A percentile compares a stretch with the other conserved stretches of the same genome.
Conservation (phyloP, 1,284 basidiomycete species). For the Sanghuangporus weigelae region DNA sequence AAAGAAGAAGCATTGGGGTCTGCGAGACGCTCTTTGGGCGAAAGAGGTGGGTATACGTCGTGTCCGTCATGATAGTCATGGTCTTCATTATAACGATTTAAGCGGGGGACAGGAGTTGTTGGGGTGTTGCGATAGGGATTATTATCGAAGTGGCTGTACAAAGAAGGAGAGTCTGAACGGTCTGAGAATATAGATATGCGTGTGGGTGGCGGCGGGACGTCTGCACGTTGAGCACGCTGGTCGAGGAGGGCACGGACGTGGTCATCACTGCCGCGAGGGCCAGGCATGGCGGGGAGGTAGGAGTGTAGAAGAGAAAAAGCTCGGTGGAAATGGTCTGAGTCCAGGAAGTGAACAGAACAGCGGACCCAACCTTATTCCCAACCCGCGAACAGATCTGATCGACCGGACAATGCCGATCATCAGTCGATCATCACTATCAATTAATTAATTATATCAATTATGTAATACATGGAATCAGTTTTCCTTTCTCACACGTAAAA, state of each 20-base stretch:
- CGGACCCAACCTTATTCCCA: background rate
- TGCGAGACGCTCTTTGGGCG: conserved; percentile 37
- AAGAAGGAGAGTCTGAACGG: conserved; percentile 60
- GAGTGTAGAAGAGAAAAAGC: conserved; percentile 13
- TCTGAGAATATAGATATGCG: conserved; percentile 51
- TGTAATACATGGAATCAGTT: background rate
- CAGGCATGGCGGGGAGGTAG: conserved; percentile 15
- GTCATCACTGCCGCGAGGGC: conserved; percentile 35
- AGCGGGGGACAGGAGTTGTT: conserved; percentile 26
- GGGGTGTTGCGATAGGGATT: conserved; percentile 31
- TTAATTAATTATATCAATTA: background rate
- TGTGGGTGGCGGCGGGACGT: conserved; percentile 32
- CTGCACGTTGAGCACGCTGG: conserved; percentile 46
- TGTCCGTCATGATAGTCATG: conserved; percentile 18
- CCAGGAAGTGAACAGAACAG: background rate
- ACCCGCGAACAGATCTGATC: background rate
- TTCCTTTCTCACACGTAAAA: background rate
- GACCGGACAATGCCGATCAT: background rate
- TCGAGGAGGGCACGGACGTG: conserved; percentile 48
- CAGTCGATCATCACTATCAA: background rate
- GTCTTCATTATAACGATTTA: conserved; percentile 24
- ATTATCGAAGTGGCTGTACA: conserved; percentile 60
- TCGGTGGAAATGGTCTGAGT: conserved; percentile 3
- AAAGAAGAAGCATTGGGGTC: conserved; percentile 48
- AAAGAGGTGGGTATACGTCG: conserved; percentile 24